Base-by-base conservation (phyloP, 2,329 filamentous ascomycete species). In the Aspergillus udagawae region DNA sequence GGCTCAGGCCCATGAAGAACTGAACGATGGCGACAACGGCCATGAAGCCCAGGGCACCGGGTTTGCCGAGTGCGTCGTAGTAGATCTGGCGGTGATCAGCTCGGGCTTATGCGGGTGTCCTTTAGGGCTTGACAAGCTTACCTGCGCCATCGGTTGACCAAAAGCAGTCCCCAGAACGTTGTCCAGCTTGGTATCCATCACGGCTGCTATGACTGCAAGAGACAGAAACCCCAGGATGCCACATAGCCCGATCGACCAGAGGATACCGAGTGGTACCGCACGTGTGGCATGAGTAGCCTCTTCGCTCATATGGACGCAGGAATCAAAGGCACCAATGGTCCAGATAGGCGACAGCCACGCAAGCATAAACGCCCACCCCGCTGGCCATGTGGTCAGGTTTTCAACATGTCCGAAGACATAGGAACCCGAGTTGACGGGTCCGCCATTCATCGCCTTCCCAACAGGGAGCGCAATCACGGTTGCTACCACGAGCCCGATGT, bases 261-360 rank as follows among this genome's bases (percentile, higher is more conserved):
- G 66, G 56, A 86, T 86, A 2, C 83, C 83, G 49, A 83, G 77
- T 0, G 84, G 84, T 0, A 85, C 83, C 2, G 83, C 82, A 53
- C 78, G 82, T 3, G 82, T 79, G 2, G 84, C 84, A 68, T 86
- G 84, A 38, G 79, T 73, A 0, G 83, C 83, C 66, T 86, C 83
- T 66, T 86, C 84, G 47, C 78, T 80, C 76, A 86, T 84, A 63
- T 85, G 81, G 3, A 82, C 81, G 55, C 82, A 84, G 2, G 77
- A 79, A 63, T 85, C 83, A 60, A 85, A 85, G 0, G 74, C 78
- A 0, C 73, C 73, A 51, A 73, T 74, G 0, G 83, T 83, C 84
- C 84, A 87, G 56, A 87, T 86, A 0, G 84, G 84, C 25, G 76
- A 79, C 17, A 86, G 73, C 83, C 83, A 86, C 0, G 81, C 75